Base-by-base conservation (phyloP, 768 basidiomycete species). In the Dioszegia aurantiaca region DNA sequence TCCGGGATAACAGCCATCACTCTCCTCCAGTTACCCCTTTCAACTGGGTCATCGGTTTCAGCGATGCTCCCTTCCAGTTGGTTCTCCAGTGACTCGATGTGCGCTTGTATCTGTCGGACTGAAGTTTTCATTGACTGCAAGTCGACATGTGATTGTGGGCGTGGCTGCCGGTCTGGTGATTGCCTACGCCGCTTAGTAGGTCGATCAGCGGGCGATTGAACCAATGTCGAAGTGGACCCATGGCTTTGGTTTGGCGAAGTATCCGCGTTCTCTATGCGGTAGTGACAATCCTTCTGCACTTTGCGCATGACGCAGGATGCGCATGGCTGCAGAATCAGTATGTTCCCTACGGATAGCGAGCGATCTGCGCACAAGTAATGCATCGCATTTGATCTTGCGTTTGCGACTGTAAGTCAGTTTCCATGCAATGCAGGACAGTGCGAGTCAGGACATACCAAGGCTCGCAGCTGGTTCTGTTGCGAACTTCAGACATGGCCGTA, bases 21-120 rank as follows among this genome's bases (percentile, higher is more conserved):
- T 16, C 30, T 48, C 2, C 53, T 41, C 64, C 64, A 65, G 21
- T 58, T 58, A 21, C 42, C 42, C 52, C 51, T 57, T 19, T 61
- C 59, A 8, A 53, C 51, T 9, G 56, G 33, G 19, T 55, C 54
- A 26, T 47, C 46, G 26, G 31, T 37, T 17, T 30, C 46, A 16
- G 16, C 37, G 11, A 24, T 4, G 4, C 28, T 9, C 9, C 2
- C 5, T 28, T 40, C 42, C 4, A 39, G 42, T 14, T 36, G 1
- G 4, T 26, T 28, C 51, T 52, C 41, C 1, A 28, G 40, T 19
- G 43, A 4, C 11, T 39, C 28, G n/a, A 33, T 45, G 19, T 43
- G 24, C 14, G 41, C 44, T 19, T 44, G 10, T 17, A 44, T 11
- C 28, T 42, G 36, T 12, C 24, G 11, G 12, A 42, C 42, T 3